Percentiles rank a stretch among this genome's conserved stretches.
Evolutionary conservation across 495 filamentous ascomycete genomes (phyloP).

Genomic region (Xylaria cubensis): DNA sequence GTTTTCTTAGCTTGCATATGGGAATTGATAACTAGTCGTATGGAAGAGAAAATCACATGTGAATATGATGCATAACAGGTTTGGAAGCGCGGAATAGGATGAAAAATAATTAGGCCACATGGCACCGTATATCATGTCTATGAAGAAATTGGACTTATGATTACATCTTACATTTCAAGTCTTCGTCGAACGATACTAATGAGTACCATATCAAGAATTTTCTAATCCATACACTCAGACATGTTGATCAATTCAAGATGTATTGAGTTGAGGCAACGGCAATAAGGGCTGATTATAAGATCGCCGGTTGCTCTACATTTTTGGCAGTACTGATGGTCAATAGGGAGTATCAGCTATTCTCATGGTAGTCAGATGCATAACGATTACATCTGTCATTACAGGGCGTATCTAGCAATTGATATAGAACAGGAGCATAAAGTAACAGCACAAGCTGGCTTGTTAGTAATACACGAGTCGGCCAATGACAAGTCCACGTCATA

Average conservation of each 20-base stretch:
- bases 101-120: neutral
- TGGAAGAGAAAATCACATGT: neutral
- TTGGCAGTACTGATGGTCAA: neutral
- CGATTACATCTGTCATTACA: neutral
- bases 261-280: neutral
- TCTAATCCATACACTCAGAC: neutral
- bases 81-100: neutral
- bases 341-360: neutral
- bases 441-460: neutral
- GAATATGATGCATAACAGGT: neutral
- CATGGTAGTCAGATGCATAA: neutral
- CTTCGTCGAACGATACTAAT: neutral
- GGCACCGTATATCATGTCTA: neutral
- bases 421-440: neutral
- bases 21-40: neutral
- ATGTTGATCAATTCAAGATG: neutral
- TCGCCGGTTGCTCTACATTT: neutral
- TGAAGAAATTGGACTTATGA: neutral
- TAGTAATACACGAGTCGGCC: too few relatives aligned
- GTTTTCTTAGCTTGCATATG: neutral
- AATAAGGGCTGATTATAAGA: neutral
- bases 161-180: neutral
- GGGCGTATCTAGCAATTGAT: neutral
- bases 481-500: neutral
- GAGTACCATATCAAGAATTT: neutral